Conservation (phyloP, 768 basidiomycete species). For the Boletus tomentosulus region DNA sequence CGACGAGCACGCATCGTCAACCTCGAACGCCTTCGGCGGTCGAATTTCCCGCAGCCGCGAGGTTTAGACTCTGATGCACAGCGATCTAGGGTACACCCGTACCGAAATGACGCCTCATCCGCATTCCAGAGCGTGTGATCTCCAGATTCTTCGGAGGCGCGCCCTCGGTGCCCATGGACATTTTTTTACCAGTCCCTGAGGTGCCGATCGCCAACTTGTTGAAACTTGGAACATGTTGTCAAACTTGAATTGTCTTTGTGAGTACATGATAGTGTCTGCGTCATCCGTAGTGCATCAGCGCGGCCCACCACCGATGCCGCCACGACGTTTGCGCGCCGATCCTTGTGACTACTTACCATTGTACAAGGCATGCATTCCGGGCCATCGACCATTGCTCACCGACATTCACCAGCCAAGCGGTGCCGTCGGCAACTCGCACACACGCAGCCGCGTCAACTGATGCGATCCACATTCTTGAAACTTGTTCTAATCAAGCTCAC, state of each 20-base stretch:
- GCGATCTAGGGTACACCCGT: not conserved
- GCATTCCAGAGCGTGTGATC: not conserved
- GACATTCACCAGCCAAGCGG: too few relatives aligned
- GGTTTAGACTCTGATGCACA: not conserved
- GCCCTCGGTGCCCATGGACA: not conserved
- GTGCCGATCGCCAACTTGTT: not conserved
- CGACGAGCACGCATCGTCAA: not conserved
- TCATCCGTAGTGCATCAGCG: too few relatives aligned
- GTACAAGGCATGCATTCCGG: too few relatives aligned
- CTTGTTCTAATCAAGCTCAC: not conserved
- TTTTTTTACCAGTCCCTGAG: not conserved
- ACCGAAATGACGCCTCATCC: not conserved
- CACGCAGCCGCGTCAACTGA: too few relatives aligned
- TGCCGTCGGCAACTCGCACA: too few relatives aligned
- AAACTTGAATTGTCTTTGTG: not conserved
- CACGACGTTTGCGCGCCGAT: not conserved
- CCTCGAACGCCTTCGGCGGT: not conserved
- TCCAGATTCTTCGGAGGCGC: not conserved
- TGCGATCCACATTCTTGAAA: not conserved
- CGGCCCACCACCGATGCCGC: not conserved
- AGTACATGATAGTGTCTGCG: not conserved
- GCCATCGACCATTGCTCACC: too few relatives aligned
- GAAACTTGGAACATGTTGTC: not conserved
- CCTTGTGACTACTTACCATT: not conserved
- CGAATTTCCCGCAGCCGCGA: not conserved